These are phyloP conservation scores for Salvia sclarea DNA, from an alignment of 305 asterid genomes.

Conservation along the genomic window DNA sequence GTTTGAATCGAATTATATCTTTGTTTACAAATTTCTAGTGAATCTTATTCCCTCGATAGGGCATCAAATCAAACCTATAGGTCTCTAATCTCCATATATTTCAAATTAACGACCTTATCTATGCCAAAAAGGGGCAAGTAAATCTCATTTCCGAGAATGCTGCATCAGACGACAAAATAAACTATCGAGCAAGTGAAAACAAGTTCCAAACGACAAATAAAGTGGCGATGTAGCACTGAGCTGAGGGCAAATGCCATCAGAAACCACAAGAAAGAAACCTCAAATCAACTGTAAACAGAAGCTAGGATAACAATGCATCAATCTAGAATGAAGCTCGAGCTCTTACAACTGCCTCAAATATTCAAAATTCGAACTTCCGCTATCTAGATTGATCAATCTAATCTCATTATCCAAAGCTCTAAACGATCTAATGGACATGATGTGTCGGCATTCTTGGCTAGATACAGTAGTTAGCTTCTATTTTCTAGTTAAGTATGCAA, in stretches of 20 bases:
- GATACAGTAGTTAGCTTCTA: neutral
- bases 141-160: neutral
- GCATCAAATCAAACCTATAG: neutral
- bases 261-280: neutral
- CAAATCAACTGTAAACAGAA: neutral
- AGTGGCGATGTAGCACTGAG: neutral
- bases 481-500: neutral
- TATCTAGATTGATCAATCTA: neutral
- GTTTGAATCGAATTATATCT: neutral
- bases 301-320: neutral
- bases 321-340: neutral
- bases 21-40: too few relatives aligned
- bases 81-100: neutral
- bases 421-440: neutral
- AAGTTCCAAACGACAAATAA: neutral
- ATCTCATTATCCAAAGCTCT: neutral
- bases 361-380: neutral
- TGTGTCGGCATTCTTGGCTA: neutral
- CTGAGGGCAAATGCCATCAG: neutral
- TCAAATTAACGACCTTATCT: neutral
- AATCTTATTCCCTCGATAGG: too few relatives aligned
- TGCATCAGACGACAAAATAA: neutral
- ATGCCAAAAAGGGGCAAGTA: neutral
- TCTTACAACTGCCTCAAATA: neutral
- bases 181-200: neutral